phyloP scores from a whole-genome alignment of 305 asterid genomes.

The Fraxinus greggii region DNA sequence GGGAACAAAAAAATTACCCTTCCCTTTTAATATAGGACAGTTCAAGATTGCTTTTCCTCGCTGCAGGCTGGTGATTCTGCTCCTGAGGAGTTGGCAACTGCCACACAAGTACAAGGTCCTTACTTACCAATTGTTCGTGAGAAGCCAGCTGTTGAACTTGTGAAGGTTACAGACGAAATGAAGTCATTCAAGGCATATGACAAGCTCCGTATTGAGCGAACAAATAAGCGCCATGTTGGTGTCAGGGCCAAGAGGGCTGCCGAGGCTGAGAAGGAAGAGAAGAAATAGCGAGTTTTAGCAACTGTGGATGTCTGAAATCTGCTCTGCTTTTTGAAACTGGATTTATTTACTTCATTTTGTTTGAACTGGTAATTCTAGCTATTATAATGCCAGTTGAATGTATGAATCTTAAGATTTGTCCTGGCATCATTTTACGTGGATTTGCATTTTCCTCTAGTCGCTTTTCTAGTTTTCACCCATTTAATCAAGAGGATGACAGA shows the following conservation, averaged over 20 bases:
- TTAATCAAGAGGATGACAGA: background rate
- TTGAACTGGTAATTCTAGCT: conserved; percentile 14
- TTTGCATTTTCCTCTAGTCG: background rate
- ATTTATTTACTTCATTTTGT: conserved; percentile 25
- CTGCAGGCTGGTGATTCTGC: conserved; percentile 73
- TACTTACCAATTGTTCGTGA: conserved; percentile 64
- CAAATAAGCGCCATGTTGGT: conserved; percentile 65
- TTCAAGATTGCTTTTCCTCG: background rate
- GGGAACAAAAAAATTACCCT: background rate
- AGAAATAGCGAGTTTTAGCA: conserved; percentile 45
- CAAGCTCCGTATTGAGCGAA: conserved; percentile 78
- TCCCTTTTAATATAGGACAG: background rate
- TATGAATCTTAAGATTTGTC: conserved; percentile 13
- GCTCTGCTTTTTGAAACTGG: conserved; percentile 17
- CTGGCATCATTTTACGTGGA: background rate
- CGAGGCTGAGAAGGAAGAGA: conserved; percentile 91
- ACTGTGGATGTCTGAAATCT: background rate
- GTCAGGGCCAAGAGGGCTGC: conserved; percentile 83
- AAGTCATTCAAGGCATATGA: conserved; percentile 73
- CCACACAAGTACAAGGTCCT: conserved; percentile 76
- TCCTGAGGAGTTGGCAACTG: conserved; percentile 74
- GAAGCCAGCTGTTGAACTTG: conserved; percentile 71
- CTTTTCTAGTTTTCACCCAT: background rate
- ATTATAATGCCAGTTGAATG: conserved; percentile 17
- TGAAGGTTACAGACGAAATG: conserved; percentile 67